Percentiles rank a stretch among this genome's conserved stretches.
Evolutionary conservation across 225 moss, liverwort and hornwort genomes (phyloP).

Genomic region (Pseudoscleropodium purum): DNA sequence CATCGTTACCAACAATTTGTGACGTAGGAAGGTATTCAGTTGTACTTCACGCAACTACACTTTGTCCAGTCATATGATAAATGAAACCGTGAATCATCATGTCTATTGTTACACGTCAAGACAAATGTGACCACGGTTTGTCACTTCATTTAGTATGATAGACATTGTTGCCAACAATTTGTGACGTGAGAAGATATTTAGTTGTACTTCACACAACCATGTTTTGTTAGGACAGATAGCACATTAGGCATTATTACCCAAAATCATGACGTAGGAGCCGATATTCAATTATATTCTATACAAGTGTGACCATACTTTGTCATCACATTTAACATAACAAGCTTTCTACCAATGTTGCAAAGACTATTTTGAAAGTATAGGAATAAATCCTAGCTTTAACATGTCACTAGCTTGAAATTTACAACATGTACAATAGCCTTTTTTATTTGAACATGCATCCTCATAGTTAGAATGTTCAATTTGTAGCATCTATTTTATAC

Average conservation of each 20-base stretch:
- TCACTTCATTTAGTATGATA: neutral
- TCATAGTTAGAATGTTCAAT: neutral
- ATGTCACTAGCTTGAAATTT: neutral
- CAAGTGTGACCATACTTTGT: neutral
- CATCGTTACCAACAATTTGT: neutral
- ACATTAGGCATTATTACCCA: neutral
- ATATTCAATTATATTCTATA: neutral
- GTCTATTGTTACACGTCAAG: neutral
- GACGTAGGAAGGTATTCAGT: neutral
- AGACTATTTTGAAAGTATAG: neutral
- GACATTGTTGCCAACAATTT: too few relatives aligned
- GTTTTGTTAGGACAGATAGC: rapidly evolving
- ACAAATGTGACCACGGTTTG: neutral
- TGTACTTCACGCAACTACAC: neutral
- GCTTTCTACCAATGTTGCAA: too few relatives aligned
- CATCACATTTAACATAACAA: rapidly evolving
- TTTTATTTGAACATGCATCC: neutral
- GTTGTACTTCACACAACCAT: neutral
- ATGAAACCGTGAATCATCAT: neutral
- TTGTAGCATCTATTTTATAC: neutral
- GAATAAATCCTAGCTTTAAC: neutral
- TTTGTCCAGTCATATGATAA: too few relatives aligned
- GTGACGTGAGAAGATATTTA: neutral
- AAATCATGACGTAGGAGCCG: neutral
- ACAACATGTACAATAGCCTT: neutral